Evolutionary conservation across 768 basidiomycete species (phyloP), one percentile per base, ranked within the genome.

Genomic region (Dendrothele bispora): DNA sequence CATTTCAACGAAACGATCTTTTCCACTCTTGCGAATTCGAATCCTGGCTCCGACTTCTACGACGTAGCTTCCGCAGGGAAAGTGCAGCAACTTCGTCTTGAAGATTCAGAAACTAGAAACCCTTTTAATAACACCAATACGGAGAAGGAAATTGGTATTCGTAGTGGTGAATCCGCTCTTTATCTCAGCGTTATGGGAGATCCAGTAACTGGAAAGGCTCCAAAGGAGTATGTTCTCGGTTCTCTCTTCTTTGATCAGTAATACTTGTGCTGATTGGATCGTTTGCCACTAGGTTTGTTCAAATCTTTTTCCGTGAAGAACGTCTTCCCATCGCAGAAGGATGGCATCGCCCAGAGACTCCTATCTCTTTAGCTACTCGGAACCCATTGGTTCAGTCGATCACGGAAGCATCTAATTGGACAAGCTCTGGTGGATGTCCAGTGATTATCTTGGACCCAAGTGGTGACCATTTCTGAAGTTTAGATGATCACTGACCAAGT

Each of bases 151-250:
- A 43, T 54, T 30, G 22, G 22, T 2, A 40, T 50, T 7, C 52
- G 53, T 29, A 44, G 38, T 14, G 29, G 41, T n/a, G 55, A 56
- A 43, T 39, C 46, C 17, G 38, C 41, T 3, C 26, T 56, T 7
- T 56, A 51, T 20, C 49, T 56, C 8, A 39, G 38, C 25, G 45
- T 37, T 18, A 48, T 56, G 30, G 55, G 55, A 8, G 46, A 48
- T 48, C 27, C 46, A 4, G 35, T 7, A 5, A 41, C 38, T 28
- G 46, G 38, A 7, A n/a, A 39, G 15, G 46, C 46, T 8, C 38
- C 26, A 10, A 48, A 40, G 40, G 37, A 22, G 46, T 48, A 34
- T n/a, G 10, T 18, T 11, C 6, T n/a, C n/a, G n/a, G n/a, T n/a
- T 22, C 12, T 24, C 15, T 39, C 37, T 12, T 15, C 14, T 12